These are phyloP conservation scores for Mycena metata DNA, from an alignment of 768 basidiomycete genomes.

Conservation along the genomic window DNA sequence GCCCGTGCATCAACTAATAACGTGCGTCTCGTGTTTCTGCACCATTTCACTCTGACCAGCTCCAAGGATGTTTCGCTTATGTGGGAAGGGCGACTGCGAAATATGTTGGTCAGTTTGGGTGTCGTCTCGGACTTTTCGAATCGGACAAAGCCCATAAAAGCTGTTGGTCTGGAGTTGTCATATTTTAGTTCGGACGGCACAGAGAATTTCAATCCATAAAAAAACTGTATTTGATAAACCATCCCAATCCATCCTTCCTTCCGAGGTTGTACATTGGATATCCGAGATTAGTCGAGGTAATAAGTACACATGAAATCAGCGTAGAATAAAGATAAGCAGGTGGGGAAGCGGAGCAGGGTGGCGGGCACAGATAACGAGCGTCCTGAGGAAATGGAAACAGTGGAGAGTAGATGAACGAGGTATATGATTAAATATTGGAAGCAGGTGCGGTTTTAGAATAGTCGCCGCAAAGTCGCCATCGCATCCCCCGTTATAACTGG, in stretches of 20 bases:
- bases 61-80: slow-evolving; percentile 83
- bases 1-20: slow-evolving; percentile 91
- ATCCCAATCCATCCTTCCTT: slow-evolving; percentile 9
- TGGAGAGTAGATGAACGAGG: slow-evolving; percentile 5
- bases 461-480: slow-evolving; percentile 75
- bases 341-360: background rate
- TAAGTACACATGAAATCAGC: too few relatives aligned
- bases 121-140: slow-evolving; percentile 92
- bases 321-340: slow-evolving; percentile 26
- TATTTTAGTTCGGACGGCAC: slow-evolving; percentile 80
- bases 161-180: slow-evolving; percentile 92
- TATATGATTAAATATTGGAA: slow-evolving; percentile 43
- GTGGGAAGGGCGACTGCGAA: slow-evolving; percentile 94
- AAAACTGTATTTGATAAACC: background rate
- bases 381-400: slow-evolving; percentile 16
- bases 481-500: slow-evolving; percentile 84
- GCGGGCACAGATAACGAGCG: background rate
- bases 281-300: slow-evolving; percentile 25
- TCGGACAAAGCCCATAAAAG: slow-evolving; percentile 87
- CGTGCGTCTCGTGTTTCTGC: slow-evolving; percentile 59
- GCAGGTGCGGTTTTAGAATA: slow-evolving; percentile 51
- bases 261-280: slow-evolving; percentile 20
- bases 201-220: slow-evolving; percentile 18
- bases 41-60: slow-evolving; percentile 44
- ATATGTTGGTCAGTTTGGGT: slow-evolving; percentile 91